Base-by-base conservation (phyloP, 495 filamentous ascomycete species). In the Elaphomyces granulatus region DNA sequence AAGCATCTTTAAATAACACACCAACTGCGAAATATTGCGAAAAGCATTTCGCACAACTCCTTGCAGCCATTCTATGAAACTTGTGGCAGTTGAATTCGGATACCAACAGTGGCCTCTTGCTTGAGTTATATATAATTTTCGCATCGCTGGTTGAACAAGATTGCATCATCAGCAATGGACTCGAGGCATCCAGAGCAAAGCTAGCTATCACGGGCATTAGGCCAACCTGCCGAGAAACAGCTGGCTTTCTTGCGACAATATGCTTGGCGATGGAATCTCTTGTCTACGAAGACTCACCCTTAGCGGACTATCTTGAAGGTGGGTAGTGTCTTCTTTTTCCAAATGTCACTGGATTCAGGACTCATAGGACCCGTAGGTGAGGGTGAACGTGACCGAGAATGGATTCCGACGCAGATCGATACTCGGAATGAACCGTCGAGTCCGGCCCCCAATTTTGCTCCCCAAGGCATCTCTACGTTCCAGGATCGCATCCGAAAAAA, bases 231-330 rank as follows among this genome's bases (percentile, higher is more conserved):
- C n/a, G n/a, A n/a, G n/a, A n/a, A n/a, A n/a, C n/a, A n/a, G n/a
- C n/a, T n/a, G 56, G 56, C 56, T n/a, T n/a, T n/a, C n/a, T n/a
- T n/a, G n/a, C n/a, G 23, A 28, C 23, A 28, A 28, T 12, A 64
- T 62, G 63, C 52, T 42, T 45, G 48, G 48, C 43, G 61, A 98
- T 96, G 90, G 90, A 95, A 73, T 78, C 83, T 50, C 68, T 95
- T 47, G 76, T 94, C 50, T 84, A 80, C 63, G 81, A 90, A 62
- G 78, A 87, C 57, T 84, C 86, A 50, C 90, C 90, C 43, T 70
- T 96, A 63, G 86, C 85, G 54, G 80, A 83, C 45, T 95, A 93
- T 66, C 77, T 98, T 43, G 81, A 93, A 72, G 90, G 88, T 94
- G 56, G 45, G 63, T 63, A 20, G 10, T 23, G 20, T 20, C 23